Base-by-base conservation (phyloP, 1,139 yeast genomes). In the Candida albicans region DNA sequence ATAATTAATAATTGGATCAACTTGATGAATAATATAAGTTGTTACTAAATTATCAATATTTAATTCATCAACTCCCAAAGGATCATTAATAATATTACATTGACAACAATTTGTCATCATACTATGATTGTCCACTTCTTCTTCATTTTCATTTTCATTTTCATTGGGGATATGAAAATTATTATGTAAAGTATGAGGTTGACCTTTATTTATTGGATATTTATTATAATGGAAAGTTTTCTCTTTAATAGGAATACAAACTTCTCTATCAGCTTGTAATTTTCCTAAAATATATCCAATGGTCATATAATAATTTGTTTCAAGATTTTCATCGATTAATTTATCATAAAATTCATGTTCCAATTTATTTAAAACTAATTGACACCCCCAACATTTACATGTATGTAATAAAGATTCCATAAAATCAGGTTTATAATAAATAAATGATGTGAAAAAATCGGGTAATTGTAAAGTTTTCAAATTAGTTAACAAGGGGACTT, bases 381-480 rank as follows among this genome's bases (percentile, higher is more conserved):
- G 57, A 49, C 75, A 70, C 2, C 75, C 75, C 56, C 58, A 50
- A 44, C 75, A 70, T 41, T 52, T 52, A 48, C 75, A 70, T 5
- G 71, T 66, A 50, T 70, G 74, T 24, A 70, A 50, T 25, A 68
- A 56, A 3, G 70, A 63, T 48, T 64, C 64, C 52, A 58, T 65
- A 44, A 70, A 70, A 44, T 65, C 65, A 2, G 73, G 73, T 46
- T 68, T 64, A 47, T 70, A 70, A 51, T 68, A 70, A 29, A 70
- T 56, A 50, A 69, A 70, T 3, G 72, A 65, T 1, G 73, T 68
- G 39, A 70, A 56, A 45, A 70, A 69, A 48, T 70, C 75, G 1
- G 70, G 69, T 18, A 69, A 48, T 45, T 66, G 69, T 31, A 69
- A 51, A 2, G 65, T 59, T 34, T 52, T 58, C 33, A 70, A 51